phyloP scores from a whole-genome alignment of 2,329 filamentous ascomycete genomes.

The Colletotrichum salicis region DNA sequence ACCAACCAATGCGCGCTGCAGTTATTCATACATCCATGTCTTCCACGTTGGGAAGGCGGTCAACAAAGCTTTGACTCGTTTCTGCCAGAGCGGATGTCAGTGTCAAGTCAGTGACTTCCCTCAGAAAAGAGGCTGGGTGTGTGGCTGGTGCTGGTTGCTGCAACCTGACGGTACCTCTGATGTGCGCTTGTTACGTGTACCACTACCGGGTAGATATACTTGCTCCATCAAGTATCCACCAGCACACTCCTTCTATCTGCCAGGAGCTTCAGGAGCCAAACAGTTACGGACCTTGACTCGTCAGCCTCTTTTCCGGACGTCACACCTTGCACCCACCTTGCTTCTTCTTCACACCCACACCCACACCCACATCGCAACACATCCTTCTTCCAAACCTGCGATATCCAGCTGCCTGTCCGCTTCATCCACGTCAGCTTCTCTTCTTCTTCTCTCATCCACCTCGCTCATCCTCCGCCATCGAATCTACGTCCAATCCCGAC shows the following conservation, averaged over 20 bases:
- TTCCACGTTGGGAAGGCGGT: constrained; percentile 28
- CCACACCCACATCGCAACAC: constrained; percentile 17
- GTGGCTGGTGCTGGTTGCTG: constrained; percentile 15
- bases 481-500: neutral
- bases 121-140: constrained; percentile 10
- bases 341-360: constrained; percentile 23
- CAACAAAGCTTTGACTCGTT: neutral
- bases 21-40: constrained; percentile 1
- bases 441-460: constrained; percentile 3
- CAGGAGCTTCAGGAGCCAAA: constrained; percentile 34
- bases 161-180: neutral
- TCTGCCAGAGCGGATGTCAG: constrained; percentile 14
- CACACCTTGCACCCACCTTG: constrained; percentile 34
- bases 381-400: constrained; percentile 15
- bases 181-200: neutral
- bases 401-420: constrained; percentile 30
- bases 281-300: constrained; percentile 27
- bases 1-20: constrained; percentile 1
- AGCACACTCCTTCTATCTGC: constrained; percentile 32
- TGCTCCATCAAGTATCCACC: constrained; percentile 17
- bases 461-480: neutral
- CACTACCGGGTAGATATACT: constrained; percentile 2
- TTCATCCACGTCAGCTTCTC: constrained; percentile 33
- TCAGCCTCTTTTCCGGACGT: constrained; percentile 34
- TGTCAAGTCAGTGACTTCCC: constrained; percentile 1